Base-by-base conservation (phyloP, 148 eudicot genomes). In the Rhododendron ferrugineum region DNA sequence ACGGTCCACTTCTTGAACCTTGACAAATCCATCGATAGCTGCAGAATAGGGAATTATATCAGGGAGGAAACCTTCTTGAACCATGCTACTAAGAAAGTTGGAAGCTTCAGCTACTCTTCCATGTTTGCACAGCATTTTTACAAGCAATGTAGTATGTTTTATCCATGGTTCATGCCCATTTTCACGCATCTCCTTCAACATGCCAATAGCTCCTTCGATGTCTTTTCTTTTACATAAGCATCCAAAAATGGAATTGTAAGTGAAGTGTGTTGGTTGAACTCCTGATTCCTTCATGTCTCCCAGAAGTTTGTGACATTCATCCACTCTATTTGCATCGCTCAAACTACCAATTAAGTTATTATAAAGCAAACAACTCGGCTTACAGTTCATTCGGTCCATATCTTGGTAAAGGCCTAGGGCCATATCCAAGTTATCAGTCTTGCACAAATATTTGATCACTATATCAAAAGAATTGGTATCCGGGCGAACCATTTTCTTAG, bases 81-180 rank as follows among this genome's bases (percentile, higher is more conserved):
- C 91, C 91, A 96, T 89, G 79, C 86, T 88, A 80, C 86, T 58
- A 26, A 96, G 93, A 87, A 94, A 96, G 10, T 85, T 89, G 86
- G 87, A 90, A 60, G 94, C 98, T 88, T 96, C 97, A 50, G 30
- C 74, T 32, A 87, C 94, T 90, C 85, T 90, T 64, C 94, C 91
- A 80, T 90, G 86, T 85, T 87, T 87, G 86, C 93, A 93, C 16
- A 96, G 89, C 81, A 89, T 89, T 78, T 91, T 91, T 26, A 93
- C 89, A 42, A 96, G 95, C 85, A 92, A 85, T n/a, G 98, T 93
- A 78, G 92, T 90, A 87, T 96, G 85, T 85, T 96, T 96, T 85
- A 94, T 96, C 98, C 98, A 94, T 16, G 98, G 98, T 72, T 93
- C 89, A 84, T 93, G 93, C 83, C 92, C 94, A 87, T 86, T 56